Percentiles rank a stretch among this genome's conserved stretches.
Evolutionary conservation across 208 protist genomes (phyloP).

Genomic region (Leishmania major): DNA sequence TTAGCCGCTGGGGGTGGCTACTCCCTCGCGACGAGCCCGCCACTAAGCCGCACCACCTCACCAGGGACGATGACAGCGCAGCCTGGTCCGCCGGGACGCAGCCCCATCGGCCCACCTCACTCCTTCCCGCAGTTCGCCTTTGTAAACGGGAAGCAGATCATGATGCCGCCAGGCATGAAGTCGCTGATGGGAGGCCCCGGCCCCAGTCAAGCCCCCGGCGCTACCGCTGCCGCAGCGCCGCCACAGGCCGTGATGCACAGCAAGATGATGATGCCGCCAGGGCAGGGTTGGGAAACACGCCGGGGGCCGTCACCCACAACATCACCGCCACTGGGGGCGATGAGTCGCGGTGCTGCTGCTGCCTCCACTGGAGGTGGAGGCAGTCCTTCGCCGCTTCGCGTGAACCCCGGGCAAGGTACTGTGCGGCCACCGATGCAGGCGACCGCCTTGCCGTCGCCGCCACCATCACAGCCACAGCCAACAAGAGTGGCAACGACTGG

Average conservation of each 20-base stretch:
- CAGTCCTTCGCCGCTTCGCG: not conserved
- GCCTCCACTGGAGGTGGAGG: not conserved
- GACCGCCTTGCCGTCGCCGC: not conserved
- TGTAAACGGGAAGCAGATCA: slow-evolving; percentile 35
- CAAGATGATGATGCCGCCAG: slow-evolving; percentile 12
- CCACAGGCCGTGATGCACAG: not conserved
- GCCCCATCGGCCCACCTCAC: not conserved
- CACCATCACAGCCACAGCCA: not conserved
- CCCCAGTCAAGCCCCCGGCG: not conserved
- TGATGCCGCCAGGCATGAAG: slow-evolving; percentile 35
- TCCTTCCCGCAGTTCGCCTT: slow-evolving; percentile 4
- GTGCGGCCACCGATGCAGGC: not conserved
- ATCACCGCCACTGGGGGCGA: not conserved
- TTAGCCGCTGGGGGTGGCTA: not conserved
- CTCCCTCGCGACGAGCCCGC: not conserved
- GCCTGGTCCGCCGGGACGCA: not conserved
- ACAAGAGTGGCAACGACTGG: not conserved
- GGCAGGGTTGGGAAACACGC: no score
- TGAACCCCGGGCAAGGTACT: not conserved
- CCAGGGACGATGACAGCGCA: slow-evolving; percentile 1
- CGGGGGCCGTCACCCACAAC: not conserved
- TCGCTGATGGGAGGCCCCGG: not conserved
- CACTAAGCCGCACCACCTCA: slow-evolving; percentile 6
- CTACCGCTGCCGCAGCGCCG: not conserved
- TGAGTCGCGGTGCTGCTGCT: not conserved